A percentile compares a stretch with the other conserved stretches of the same genome.
phyloP scores from a whole-genome alignment of 805 yeast genomes.

The Candida argentea region DNA sequence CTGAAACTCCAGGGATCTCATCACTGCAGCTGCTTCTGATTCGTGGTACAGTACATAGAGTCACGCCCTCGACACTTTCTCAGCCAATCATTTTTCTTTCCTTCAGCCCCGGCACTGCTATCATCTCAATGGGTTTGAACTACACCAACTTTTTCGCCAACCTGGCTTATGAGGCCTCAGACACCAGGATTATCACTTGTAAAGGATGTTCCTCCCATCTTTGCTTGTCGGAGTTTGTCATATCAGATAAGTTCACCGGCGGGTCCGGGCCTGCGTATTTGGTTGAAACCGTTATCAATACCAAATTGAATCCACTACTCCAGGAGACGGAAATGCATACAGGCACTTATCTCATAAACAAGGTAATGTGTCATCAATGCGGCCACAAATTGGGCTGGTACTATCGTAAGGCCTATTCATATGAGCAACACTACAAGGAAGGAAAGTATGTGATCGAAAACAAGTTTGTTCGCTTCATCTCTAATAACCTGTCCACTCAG shows the following conservation, averaged over 20 bases:
- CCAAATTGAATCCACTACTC: slow-evolving; percentile 14
- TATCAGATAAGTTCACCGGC: slow-evolving; percentile 30
- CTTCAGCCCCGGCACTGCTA: not conserved
- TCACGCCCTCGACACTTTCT: too few species aligned
- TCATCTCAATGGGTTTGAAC: slow-evolving; percentile 29
- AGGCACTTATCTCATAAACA: slow-evolving; percentile 26
- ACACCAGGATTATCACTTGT: slow-evolving; percentile 31
- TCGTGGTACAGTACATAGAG: too few species aligned
- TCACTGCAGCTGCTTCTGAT: too few species aligned
- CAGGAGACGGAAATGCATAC: slow-evolving; percentile 30
- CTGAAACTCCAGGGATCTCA: too few species aligned
- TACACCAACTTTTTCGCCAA: slow-evolving; percentile 30
- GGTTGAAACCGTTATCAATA: slow-evolving; percentile 30
- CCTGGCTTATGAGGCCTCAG: slow-evolving; percentile 24
- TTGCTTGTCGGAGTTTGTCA: slow-evolving; percentile 25
- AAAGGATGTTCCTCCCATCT: slow-evolving; percentile 31
- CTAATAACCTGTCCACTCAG: slow-evolving; percentile 26
- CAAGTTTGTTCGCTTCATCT: slow-evolving; percentile 21
- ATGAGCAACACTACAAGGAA: slow-evolving; percentile 30
- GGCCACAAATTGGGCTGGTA: slow-evolving; percentile 27
- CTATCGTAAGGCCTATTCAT: slow-evolving; percentile 26
- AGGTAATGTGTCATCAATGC: slow-evolving; percentile 32
- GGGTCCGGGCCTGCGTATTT: slow-evolving; percentile 31
- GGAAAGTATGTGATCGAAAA: slow-evolving; percentile 36
- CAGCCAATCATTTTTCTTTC: not conserved